phyloP scores from a whole-genome alignment of 1,139 yeast species.

The Groenewaldozyma auringiensis region DNA sequence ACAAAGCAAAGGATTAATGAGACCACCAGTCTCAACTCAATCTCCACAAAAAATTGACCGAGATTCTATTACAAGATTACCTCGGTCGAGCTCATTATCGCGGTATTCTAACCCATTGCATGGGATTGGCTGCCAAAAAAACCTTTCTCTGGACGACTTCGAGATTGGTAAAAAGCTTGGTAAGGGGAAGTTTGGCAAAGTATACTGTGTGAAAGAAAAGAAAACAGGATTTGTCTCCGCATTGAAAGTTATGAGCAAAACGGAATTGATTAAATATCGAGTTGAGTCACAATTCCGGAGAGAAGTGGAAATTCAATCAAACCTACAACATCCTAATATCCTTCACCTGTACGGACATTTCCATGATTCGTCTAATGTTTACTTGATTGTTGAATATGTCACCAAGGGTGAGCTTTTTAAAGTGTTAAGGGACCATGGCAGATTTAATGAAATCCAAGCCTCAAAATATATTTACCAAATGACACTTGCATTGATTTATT shows the following conservation, averaged over 20 bases:
- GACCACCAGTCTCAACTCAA: constrained; percentile 19
- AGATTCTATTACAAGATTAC: constrained; percentile 11
- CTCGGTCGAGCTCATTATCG: neutral
- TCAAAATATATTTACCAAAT: constrained; percentile 73
- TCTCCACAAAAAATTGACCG: constrained; percentile 16
- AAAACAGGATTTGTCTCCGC: constrained; percentile 77
- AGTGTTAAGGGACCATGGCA: constrained; percentile 51
- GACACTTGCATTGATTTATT: constrained; percentile 65
- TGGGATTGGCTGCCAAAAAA: constrained; percentile 23
- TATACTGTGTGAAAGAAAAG: constrained; percentile 78
- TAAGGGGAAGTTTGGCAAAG: constrained; percentile 89
- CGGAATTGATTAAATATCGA: constrained; percentile 63
- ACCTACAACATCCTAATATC: constrained; percentile 64
- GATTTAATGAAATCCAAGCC: constrained; percentile 66
- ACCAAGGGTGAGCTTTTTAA: constrained; percentile 83
- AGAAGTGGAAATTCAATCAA: constrained; percentile 85
- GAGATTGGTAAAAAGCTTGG: constrained; percentile 87
- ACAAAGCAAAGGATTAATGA: constrained; percentile 10
- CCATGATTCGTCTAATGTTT: constrained; percentile 70
- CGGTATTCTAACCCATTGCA: constrained; percentile 23
- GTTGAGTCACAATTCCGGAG: constrained; percentile 84
- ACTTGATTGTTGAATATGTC: constrained; percentile 76
- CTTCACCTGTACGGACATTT: constrained; percentile 81
- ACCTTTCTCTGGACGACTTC: constrained; percentile 45
- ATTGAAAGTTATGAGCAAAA: constrained; percentile 80